Evolutionary conservation across 768 basidiomycete species (phyloP).

Genomic region (Mycena floridula): DNA sequence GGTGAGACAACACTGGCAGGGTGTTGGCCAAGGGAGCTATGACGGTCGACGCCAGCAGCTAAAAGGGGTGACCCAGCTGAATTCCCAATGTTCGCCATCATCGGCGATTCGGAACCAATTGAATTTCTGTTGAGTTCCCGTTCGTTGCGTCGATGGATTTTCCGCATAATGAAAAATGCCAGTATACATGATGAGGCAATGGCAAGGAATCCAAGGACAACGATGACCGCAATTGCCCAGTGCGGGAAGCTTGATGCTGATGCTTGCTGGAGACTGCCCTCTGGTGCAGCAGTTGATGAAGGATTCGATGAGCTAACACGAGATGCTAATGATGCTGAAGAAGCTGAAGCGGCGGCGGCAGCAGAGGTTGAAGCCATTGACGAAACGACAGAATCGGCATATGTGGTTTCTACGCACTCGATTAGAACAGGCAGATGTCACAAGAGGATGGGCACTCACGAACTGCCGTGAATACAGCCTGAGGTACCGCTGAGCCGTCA

Average conservation of each 20-base stretch:
- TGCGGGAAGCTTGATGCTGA: constrained; percentile 54
- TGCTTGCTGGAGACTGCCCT: constrained; percentile 6
- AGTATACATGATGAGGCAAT: constrained; percentile 65
- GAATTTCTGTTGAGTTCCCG: constrained; percentile 57
- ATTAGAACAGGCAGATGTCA: no score
- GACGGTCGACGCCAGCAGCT: constrained; percentile 23
- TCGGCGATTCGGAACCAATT: constrained; percentile 75
- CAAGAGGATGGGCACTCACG: constrained; percentile 47
- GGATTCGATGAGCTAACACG: constrained; percentile 11
- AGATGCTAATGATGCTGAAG: constrained; percentile 28
- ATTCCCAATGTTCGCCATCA: constrained; percentile 63
- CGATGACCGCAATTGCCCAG: constrained; percentile 91
- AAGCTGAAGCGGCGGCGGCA: constrained; percentile 39
- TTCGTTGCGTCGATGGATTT: constrained; percentile 48
- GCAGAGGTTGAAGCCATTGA: constrained; percentile 42
- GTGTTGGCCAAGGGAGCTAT: constrained; percentile 25
- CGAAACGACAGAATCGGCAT: constrained; percentile 57
- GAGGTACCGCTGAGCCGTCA: constrained; percentile 54
- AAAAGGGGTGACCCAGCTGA: constrained; percentile 45
- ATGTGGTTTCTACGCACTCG: constrained; percentile 87
- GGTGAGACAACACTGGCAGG: constrained; percentile 38
- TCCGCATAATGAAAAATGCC: constrained; percentile 67
- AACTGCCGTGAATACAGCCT: constrained; percentile 72
- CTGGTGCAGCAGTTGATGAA: constrained; percentile 8
- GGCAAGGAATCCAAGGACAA: constrained; percentile 79